phyloP scores from a whole-genome alignment of 805 yeast species.

The Geotrichum ghanense region DNA sequence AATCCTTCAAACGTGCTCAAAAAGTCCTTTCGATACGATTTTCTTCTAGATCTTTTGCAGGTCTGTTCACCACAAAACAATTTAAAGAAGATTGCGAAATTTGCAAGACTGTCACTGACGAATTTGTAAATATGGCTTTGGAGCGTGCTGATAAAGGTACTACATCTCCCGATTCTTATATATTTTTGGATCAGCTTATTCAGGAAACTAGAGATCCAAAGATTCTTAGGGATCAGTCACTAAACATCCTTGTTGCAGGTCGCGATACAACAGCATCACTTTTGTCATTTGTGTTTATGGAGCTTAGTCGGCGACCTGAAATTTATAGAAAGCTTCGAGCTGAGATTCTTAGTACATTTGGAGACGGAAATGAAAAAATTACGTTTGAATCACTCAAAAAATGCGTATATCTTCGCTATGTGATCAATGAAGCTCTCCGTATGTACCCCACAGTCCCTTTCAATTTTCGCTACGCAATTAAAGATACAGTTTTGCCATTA shows the following conservation, averaged over 20 bases:
- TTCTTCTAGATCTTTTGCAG: constrained; percentile 2
- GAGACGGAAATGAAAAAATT: constrained; percentile 16
- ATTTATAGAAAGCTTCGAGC: constrained; percentile 28
- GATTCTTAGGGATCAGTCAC: constrained; percentile 34
- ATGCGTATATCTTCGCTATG: constrained; percentile 33
- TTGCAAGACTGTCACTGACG: constrained; percentile 25
- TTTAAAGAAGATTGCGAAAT: constrained; percentile 21
- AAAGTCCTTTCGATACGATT: constrained; percentile 15
- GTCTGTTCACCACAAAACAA: constrained; percentile 5
- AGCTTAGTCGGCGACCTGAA: constrained; percentile 31
- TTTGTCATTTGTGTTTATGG: constrained; percentile 32
- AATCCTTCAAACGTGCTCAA: constrained; percentile 16
- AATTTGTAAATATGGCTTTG: constrained; percentile 14
- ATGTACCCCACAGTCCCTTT: constrained; percentile 37
- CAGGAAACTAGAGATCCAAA: constrained; percentile 34
- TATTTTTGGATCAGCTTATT: constrained; percentile 35
- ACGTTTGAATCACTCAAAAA: constrained; percentile 33
- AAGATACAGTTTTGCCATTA: constrained; percentile 35
- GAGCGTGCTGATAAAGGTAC: constrained; percentile 23
- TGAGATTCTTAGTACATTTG: constrained; percentile 14
- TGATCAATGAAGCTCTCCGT: constrained; percentile 34
- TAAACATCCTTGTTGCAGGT: constrained; percentile 38
- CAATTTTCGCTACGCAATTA: constrained; percentile 32
- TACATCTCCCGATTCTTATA: constrained; percentile 27
- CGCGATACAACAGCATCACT: constrained; percentile 41